phyloP scores from a whole-genome alignment of 805 yeast species.

The Suhomyces xylopsoci region DNA sequence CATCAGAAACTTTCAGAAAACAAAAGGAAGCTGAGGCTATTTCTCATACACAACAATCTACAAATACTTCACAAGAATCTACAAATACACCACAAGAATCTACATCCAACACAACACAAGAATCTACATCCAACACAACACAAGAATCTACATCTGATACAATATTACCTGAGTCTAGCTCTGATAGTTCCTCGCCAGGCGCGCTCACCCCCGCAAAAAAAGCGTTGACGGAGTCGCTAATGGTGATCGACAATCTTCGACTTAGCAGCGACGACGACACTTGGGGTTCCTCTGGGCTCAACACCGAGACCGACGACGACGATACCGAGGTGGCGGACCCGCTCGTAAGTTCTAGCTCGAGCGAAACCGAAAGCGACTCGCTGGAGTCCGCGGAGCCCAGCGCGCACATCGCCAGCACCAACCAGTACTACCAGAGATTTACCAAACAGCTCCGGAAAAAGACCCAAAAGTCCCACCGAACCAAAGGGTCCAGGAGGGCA shows the following conservation, averaged over 20 bases:
- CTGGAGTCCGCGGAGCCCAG: not conserved
- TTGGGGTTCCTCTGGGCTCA: conserved; percentile 25
- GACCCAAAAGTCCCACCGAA: conserved; percentile 8
- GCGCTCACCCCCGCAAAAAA: conserved; percentile 5
- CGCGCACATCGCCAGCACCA: conserved; percentile 12
- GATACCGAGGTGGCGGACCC: conserved; percentile 9
- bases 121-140: too few species aligned
- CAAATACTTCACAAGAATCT: too few species aligned
- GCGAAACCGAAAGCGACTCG: conserved; percentile 6
- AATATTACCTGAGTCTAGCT: too few species aligned
- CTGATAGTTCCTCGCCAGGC: too few species aligned
- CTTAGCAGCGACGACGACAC: conserved; percentile 16
- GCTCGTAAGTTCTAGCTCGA: conserved; percentile 1
- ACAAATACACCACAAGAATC: too few species aligned
- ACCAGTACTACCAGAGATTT: conserved; percentile 19
- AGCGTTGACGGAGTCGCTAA: conserved; percentile 8
- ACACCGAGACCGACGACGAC: conserved; percentile 18
- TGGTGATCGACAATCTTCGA: conserved; percentile 11
- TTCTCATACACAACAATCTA: too few species aligned
- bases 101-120: too few species aligned
- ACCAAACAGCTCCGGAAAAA: conserved; percentile 12
- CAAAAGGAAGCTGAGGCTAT: not conserved
- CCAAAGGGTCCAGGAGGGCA: not conserved
- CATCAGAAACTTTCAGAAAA: conserved; percentile 17
- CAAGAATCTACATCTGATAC: too few species aligned